Evolutionary conservation across 2,329 filamentous ascomycete species (phyloP), one percentile per base, ranked within the genome.

Genomic region (Claviceps pusilla): DNA sequence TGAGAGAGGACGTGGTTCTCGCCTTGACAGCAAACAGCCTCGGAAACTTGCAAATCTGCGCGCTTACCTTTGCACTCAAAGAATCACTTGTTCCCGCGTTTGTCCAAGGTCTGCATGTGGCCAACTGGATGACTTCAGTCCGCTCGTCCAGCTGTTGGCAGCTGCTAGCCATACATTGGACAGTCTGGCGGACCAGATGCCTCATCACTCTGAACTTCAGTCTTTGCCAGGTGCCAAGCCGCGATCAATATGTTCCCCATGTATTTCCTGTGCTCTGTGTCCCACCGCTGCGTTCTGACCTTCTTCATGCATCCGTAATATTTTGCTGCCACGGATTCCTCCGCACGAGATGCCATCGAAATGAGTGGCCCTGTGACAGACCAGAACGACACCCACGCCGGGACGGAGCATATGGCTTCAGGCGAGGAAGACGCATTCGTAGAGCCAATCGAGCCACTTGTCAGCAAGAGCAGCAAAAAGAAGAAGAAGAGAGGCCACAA

Each of bases 401-500:
- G 16, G 29, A 5, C 28, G 35, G 50, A 16, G n/a, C 4, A 11
- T 35, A 10, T 33, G 16, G 7, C 33, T 14, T 42, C 51, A 19
- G 43, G 16, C 33, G 37, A 54, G 10, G 14, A 42, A 24, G 43
- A 29, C 28, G 16, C 9, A 35, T 24, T 52, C 16, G 51, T 48
- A 14, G 51, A 52, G 12, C 33, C 51, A 33, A 11, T 16, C n/a
- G 12, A 50, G 33, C 39, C 45, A 31, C 50, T 29, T 3, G 33
- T n/a, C 1, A 52, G 24, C 33, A 47, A 52, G 35, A 42, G 54
- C 41, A 60, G 59, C 57, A 59, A 58, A 16, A 61, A 60, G 29
- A 65, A 59, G 16, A 64, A 41, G 29, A 59, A 51, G 24, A 33
- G 43, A n/a, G 19, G 51, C 24, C n/a, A 45, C 4, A 65, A 59